These are phyloP conservation scores for Osmozyma mogii DNA, from an alignment of 805 yeast genomes.

Conservation along the genomic window DNA sequence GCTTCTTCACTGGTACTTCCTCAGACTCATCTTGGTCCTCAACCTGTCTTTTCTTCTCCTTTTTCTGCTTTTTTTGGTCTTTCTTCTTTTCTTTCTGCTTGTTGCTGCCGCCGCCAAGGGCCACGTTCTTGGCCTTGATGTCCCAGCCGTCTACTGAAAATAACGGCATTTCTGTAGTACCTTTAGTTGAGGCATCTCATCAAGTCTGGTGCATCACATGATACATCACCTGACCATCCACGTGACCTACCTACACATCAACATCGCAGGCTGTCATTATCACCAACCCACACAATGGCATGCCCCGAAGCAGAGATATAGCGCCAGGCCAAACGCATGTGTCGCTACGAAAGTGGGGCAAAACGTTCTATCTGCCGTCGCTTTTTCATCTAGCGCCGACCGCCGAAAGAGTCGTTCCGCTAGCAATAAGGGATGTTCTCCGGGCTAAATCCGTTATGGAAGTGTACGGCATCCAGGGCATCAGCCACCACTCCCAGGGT, in stretches of 20 bases:
- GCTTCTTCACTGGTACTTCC: slow-evolving; percentile 1
- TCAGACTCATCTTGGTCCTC: neutral
- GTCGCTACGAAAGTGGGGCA: slow-evolving; percentile 17
- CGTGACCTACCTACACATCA: neutral
- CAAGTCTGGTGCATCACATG: neutral
- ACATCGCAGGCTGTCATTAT: neutral
- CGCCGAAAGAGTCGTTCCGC: slow-evolving; percentile 12
- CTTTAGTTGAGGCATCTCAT: neutral
- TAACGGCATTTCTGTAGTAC: slow-evolving; percentile 44
- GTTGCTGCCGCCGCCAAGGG: slow-evolving; percentile 29
- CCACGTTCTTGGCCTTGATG: slow-evolving; percentile 45
- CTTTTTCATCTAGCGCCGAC: slow-evolving; percentile 27
- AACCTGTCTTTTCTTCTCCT: slow-evolving; percentile 1
- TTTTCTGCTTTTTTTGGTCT: slow-evolving; percentile 1
- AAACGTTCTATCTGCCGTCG: slow-evolving; percentile 25
- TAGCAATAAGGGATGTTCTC: slow-evolving; percentile 24
- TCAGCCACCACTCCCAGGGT: no score
- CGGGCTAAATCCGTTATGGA: slow-evolving; percentile 6
- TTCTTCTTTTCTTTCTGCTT: slow-evolving; percentile 20
- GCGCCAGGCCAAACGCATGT: slow-evolving; percentile 30
- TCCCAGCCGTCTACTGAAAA: slow-evolving; percentile 84
- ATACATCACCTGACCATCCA: no score
- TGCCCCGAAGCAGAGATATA: slow-evolving; percentile 15
- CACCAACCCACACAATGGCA: neutral
- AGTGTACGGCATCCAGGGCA: slow-evolving; percentile 12